Evolutionary conservation across 345 rosid species (phyloP).

Genomic region (Cardamine chenopodiifolia): DNA sequence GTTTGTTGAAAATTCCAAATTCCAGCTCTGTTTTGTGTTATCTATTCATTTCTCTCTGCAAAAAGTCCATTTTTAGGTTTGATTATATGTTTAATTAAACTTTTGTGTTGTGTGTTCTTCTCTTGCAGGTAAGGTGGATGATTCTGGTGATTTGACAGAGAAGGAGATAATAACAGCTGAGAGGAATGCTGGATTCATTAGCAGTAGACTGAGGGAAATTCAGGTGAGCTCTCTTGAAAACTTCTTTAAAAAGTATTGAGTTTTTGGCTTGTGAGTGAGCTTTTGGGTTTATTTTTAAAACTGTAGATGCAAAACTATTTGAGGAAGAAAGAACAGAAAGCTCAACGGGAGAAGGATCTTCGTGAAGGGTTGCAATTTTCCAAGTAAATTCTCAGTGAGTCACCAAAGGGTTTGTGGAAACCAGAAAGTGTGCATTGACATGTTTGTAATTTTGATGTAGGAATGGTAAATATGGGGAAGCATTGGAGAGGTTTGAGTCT

Average conservation of each 20-base stretch:
- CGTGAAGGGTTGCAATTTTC: conserved; percentile 82
- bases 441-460: conserved; percentile 43
- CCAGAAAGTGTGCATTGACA: neutral
- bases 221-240: conserved; percentile 57
- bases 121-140: conserved; percentile 66
- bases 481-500: conserved; percentile 87
- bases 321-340: conserved; percentile 77
- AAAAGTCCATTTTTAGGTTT: neutral
- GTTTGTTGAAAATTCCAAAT: conserved; percentile 44
- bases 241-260: conserved; percentile 8
- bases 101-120: conserved; percentile 9
- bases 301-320: conserved; percentile 77
- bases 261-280: conserved; percentile 17
- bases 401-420: neutral
- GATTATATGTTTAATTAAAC: neutral
- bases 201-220: conserved; percentile 82
- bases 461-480: conserved; percentile 79
- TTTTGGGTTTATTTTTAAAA: neutral
- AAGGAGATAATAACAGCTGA: conserved; percentile 94
- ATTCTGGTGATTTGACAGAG: conserved; percentile 74
- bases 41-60: neutral
- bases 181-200: conserved; percentile 87
- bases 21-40: conserved; percentile 1
- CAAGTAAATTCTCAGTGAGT: conserved; percentile 49
- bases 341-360: conserved; percentile 70